A percentile compares a stretch with the other conserved stretches of the same genome.
Conservation (phyloP, 331 rosid species). For the Saraca asoca region DNA sequence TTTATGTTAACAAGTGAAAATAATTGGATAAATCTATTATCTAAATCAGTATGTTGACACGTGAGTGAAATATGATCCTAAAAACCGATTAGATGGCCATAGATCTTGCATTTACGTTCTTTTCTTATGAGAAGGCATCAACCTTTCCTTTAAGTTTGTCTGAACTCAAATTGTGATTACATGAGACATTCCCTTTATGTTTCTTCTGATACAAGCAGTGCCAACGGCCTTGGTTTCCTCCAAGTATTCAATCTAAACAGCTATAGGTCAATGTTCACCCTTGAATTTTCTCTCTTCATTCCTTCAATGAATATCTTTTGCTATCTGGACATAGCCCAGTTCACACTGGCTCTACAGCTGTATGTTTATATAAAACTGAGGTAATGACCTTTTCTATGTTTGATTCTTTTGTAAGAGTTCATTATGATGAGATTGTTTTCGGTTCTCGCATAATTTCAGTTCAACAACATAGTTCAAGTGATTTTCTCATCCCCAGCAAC, state of each 20-base stretch:
- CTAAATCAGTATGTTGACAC: neutral
- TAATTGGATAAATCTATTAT: neutral
- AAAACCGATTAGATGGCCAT: conserved; percentile 4
- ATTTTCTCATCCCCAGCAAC: conserved; percentile 82
- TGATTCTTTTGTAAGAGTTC: neutral
- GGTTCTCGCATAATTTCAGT: conserved; percentile 43
- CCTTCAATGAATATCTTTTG: conserved; percentile 47
- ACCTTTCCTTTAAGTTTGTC: neutral
- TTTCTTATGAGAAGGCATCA: too few relatives aligned
- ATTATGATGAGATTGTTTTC: conserved; percentile 1
- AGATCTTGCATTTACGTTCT: neutral
- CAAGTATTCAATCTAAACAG: conserved; percentile 91
- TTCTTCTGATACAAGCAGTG: conserved; percentile 50
- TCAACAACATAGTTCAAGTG: conserved; percentile 69
- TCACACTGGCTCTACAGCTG: conserved; percentile 61
- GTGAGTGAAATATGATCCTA: neutral
- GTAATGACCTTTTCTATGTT: neutral
- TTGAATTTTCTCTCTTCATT: conserved; percentile 81
- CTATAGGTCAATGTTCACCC: conserved; percentile 64
- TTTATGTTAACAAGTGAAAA: neutral
- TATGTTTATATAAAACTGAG: conserved; percentile 28
- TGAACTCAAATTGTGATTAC: conserved; percentile 1
- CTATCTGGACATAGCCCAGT: conserved; percentile 64
- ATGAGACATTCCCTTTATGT: neutral
- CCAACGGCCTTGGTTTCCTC: conserved; percentile 72